Conservation (phyloP, 1,139 yeast species). For the Candida dubliniensis region DNA sequence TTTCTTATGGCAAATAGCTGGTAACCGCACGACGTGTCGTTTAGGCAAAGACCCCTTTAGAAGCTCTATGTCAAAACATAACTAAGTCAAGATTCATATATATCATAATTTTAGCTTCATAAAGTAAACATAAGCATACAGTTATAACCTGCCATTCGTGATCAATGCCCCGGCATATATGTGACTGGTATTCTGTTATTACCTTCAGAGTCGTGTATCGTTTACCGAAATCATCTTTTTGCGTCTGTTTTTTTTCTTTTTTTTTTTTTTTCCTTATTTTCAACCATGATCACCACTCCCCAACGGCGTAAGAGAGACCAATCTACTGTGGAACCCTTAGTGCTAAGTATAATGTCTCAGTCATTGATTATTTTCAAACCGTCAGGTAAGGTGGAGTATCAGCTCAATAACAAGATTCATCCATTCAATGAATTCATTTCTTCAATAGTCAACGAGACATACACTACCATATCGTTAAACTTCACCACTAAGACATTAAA, state of each 20-base stretch:
- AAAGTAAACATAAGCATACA: too few relatives aligned
- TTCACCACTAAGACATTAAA: conserved; percentile 34
- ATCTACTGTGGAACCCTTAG: too few relatives aligned
- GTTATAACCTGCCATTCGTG: too few relatives aligned
- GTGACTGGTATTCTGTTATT: too few relatives aligned
- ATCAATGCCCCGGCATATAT: too few relatives aligned
- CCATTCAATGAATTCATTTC: conserved; percentile 46
- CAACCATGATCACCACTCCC: background rate
- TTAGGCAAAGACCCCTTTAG: too few relatives aligned
- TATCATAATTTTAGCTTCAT: too few relatives aligned
- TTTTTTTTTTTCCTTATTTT: conserved; percentile 6
- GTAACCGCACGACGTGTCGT: too few relatives aligned
- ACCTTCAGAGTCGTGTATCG: too few relatives aligned
- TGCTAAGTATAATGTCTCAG: conserved; percentile 24
- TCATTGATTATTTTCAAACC: conserved; percentile 38
- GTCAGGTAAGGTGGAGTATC: conserved; percentile 41
- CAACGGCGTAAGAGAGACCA: background rate
- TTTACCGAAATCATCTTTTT: background rate
- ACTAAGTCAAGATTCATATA: too few relatives aligned
- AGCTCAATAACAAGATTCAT: conserved; percentile 34
- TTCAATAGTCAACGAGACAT: conserved; percentile 39
- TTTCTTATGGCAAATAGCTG: too few relatives aligned
- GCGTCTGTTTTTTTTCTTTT: background rate
- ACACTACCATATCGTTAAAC: conserved; percentile 32
- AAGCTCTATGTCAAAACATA: too few relatives aligned